A percentile compares a stretch with the other conserved stretches of the same genome.
Conservation (phyloP, 768 basidiomycete species). For the Neoboletus magnificus region DNA sequence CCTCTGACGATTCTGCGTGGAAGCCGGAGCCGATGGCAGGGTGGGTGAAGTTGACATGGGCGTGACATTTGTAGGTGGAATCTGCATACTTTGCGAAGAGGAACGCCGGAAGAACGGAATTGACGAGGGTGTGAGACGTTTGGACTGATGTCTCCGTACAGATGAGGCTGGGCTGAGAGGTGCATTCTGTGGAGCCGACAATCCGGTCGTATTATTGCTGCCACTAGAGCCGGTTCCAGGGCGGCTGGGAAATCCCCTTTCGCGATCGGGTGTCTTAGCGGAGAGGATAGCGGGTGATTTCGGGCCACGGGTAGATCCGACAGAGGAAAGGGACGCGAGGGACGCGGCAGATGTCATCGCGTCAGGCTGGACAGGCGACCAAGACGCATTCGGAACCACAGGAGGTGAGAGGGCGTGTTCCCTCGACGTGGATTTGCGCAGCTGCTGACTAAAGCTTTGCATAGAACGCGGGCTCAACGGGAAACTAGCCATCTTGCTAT, state of each 20-base stretch:
- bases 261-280: conserved; percentile 62
- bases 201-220: conserved; percentile 60
- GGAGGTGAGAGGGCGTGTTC: conserved; percentile 53
- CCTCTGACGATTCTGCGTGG: conserved; percentile 42
- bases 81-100: conserved; percentile 82
- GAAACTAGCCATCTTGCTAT: conserved; percentile 49
- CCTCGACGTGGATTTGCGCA: conserved; percentile 67
- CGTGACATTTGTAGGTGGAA: conserved; percentile 43
- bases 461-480: conserved; percentile 66
- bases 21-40: conserved; percentile 44
- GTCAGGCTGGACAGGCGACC: conserved; percentile 69
- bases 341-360: conserved; percentile 80
- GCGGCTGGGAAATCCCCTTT: conserved; percentile 51
- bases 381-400: conserved; percentile 44
- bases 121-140: conserved; percentile 85
- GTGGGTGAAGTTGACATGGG: conserved; percentile 49
- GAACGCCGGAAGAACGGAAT: conserved; percentile 94
- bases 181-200: conserved; percentile 51
- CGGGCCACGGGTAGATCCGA: conserved; percentile 59
- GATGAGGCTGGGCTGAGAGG: conserved; percentile 75
- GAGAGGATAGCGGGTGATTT: conserved; percentile 42
- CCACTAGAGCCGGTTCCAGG: conserved; percentile 75
- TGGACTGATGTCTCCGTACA: conserved; percentile 59
- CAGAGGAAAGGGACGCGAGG: conserved; percentile 68
- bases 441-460: conserved; percentile 57